Evolutionary conservation across 331 rosid species (phyloP).

Genomic region (Malus hybrid): DNA sequence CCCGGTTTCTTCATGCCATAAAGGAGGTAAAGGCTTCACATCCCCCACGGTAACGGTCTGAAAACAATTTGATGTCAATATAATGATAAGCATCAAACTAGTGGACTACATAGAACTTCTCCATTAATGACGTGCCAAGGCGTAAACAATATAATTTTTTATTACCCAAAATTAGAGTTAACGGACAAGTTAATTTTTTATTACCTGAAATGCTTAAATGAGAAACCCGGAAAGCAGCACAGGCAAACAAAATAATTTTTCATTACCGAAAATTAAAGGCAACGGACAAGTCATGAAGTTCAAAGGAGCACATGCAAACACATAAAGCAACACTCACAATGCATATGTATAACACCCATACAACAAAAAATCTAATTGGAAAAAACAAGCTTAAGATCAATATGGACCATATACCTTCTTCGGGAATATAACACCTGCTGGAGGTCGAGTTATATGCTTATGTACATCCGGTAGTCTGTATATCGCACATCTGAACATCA

Average conservation of each 20-base stretch:
- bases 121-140: neutral
- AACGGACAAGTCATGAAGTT: neutral
- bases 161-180: too few species aligned
- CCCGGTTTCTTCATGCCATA: conserved; percentile 91
- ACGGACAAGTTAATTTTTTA: too few species aligned
- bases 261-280: neutral
- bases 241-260: neutral
- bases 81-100: neutral
- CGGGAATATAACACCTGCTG: conserved; percentile 64
- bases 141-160: too few species aligned
- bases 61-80: neutral
- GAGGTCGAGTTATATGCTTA: conserved; percentile 65
- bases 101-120: neutral
- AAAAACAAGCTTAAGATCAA: neutral
- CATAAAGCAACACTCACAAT: neutral
- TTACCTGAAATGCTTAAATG: neutral
- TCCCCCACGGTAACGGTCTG: conserved; percentile 66
- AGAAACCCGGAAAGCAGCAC: neutral
- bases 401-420: conserved; percentile 44
- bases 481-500: conserved; percentile 64
- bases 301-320: neutral
- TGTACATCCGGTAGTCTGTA: conserved; percentile 80
- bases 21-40: conserved; percentile 64
- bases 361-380: neutral
- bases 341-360: neutral